Percentiles rank a stretch among this genome's conserved stretches.
Evolutionary conservation across 2,329 filamentous ascomycete genomes (phyloP).

Genomic region (Epichloe hybrida): DNA sequence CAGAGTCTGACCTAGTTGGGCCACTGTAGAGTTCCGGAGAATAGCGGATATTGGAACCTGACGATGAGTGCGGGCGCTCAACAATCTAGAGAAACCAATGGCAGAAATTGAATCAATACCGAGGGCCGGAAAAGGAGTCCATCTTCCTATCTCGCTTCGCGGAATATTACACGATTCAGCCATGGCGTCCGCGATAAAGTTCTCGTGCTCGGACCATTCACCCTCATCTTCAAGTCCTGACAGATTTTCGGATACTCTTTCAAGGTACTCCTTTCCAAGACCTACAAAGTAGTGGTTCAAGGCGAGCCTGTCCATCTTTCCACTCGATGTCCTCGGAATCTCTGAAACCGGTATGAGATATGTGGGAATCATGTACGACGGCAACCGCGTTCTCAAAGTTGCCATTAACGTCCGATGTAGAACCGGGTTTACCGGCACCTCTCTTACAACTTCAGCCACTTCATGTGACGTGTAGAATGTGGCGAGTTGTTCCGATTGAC

Average conservation of each 20-base stretch:
- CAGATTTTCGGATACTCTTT: conserved; percentile 14
- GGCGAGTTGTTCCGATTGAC: conserved; percentile 40
- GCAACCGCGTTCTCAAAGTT: conserved; percentile 41
- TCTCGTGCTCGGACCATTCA: conserved; percentile 43
- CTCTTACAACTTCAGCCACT: conserved; percentile 15
- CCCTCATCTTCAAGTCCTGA: conserved; percentile 18
- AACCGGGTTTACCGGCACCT: conserved; percentile 23
- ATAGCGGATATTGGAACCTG: conserved; percentile 54
- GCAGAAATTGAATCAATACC: conserved; percentile 77
- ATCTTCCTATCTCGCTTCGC: conserved; percentile 36
- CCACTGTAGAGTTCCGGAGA: conserved; percentile 54
- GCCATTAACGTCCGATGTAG: conserved; percentile 37
- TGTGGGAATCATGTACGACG: conserved; percentile 68
- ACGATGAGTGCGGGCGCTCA: conserved; percentile 33
- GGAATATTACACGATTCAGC: conserved; percentile 34
- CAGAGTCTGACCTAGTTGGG: conserved; percentile 36
- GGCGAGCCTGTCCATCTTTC: conserved; percentile 53
- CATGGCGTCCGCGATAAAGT: conserved; percentile 39
- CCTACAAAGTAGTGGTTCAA: conserved; percentile 35
- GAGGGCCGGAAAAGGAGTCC: conserved; percentile 62
- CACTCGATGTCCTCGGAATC: conserved; percentile 60
- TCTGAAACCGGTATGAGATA: conserved; percentile 54
- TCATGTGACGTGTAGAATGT: conserved; percentile 51
- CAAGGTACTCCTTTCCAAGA: conserved; percentile 33
- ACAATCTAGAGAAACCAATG: conserved; percentile 49